Conservation (phyloP, 1,284 basidiomycete genomes). For the Papiliotrema flavescens region DNA sequence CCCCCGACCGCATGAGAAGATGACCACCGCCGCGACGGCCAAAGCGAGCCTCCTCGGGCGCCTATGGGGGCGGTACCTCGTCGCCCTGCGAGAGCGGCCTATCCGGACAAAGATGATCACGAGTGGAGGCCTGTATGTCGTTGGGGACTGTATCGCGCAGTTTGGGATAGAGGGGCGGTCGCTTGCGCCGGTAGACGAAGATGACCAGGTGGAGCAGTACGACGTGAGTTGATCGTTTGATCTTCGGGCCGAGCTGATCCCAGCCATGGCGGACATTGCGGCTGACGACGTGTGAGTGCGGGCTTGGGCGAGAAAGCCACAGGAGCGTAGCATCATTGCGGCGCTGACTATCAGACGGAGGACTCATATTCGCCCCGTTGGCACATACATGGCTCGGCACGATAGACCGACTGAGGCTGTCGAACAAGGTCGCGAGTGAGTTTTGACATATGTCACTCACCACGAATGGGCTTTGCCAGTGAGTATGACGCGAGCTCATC, state of each 20-base stretch:
- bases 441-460: too few relatives aligned
- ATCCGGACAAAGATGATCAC: constrained; percentile 51
- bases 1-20: background rate
- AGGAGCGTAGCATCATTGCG: background rate
- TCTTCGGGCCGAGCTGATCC: background rate
- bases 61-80: constrained; percentile 29
- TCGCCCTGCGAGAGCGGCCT: constrained; percentile 22
- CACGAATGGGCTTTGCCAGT: too few relatives aligned
- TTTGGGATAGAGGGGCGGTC: constrained; percentile 70
- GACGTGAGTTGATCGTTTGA: constrained; percentile 15
- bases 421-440: constrained; percentile 25
- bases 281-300: constrained; percentile 59
- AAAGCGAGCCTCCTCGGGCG: constrained; percentile 8
- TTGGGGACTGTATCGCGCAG: constrained; percentile 79
- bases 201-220: constrained; percentile 11
- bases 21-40: background rate
- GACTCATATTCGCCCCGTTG: constrained; percentile 39
- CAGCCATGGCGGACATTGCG: constrained; percentile 68
- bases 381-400: constrained; percentile 35
- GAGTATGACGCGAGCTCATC: background rate
- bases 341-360: constrained; percentile 12
- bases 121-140: constrained; percentile 63
- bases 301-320: constrained; percentile 48
- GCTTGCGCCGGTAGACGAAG: constrained; percentile 6
- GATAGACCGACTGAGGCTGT: constrained; percentile 29